These are phyloP conservation scores for Knoxdaviesia proteae DNA, from an alignment of 2,329 filamentous ascomycete genomes.

Conservation along the genomic window DNA sequence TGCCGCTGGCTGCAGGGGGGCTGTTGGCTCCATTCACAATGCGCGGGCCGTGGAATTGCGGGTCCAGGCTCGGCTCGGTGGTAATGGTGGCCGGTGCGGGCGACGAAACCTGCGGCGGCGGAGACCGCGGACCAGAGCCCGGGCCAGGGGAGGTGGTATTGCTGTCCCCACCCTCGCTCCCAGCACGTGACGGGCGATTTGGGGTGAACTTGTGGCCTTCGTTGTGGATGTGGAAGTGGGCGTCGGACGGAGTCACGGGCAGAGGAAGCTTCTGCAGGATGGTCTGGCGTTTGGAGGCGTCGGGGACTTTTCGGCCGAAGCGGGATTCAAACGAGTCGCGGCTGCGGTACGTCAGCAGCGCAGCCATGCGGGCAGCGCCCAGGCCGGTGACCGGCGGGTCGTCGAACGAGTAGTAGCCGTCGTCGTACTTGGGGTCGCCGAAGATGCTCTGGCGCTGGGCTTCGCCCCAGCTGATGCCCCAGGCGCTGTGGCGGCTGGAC, in stretches of 20 bases:
- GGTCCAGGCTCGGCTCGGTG: slow-evolving; percentile 25
- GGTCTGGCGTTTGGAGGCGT: slow-evolving; percentile 62
- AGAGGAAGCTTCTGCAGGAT: slow-evolving; percentile 46
- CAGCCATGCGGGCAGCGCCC: slow-evolving; percentile 89
- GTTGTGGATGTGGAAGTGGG: slow-evolving; percentile 66
- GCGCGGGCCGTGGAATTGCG: slow-evolving; percentile 46
- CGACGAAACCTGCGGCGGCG: slow-evolving; percentile 5
- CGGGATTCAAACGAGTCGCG: slow-evolving; percentile 92
- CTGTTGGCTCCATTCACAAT: no score
- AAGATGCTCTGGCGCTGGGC: slow-evolving; percentile 87
- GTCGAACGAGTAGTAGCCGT: slow-evolving; percentile 78
- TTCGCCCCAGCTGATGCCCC: slow-evolving; percentile 83
- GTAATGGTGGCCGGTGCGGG: slow-evolving; percentile 6
- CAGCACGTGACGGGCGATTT: slow-evolving; percentile 24
- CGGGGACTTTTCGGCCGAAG: slow-evolving; percentile 82
- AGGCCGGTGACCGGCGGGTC: slow-evolving; percentile 76
- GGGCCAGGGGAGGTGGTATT: not conserved
- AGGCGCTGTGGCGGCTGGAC: slow-evolving; percentile 66
- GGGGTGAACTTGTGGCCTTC: slow-evolving; percentile 52
- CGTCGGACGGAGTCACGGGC: slow-evolving; percentile 41
- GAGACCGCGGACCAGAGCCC: slow-evolving; percentile 1
- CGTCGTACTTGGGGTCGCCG: slow-evolving; percentile 93
- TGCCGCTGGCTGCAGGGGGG: slow-evolving; percentile 15
- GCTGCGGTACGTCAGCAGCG: slow-evolving; percentile 84
- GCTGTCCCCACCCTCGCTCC: slow-evolving; percentile 13